Conservation (phyloP, 1,284 basidiomycete species). For the Naganishia cerealis region DNA sequence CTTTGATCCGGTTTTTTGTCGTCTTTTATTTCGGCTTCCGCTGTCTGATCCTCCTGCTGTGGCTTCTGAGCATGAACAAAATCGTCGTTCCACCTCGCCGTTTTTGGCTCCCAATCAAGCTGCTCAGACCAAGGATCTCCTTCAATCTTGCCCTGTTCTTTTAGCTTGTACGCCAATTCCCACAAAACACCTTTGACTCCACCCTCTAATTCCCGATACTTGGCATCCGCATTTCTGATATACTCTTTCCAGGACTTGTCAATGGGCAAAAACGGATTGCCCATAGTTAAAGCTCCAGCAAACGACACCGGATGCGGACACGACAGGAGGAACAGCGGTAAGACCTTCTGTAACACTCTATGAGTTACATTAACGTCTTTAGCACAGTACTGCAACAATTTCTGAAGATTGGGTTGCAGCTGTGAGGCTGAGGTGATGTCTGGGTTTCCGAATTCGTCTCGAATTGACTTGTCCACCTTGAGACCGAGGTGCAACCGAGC, state of each 20-base stretch:
- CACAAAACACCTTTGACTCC: slow-evolving; percentile 68
- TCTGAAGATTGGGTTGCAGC: slow-evolving; percentile 67
- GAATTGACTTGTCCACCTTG: slow-evolving; percentile 73
- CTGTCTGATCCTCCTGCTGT: not conserved
- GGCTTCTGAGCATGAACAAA: slow-evolving; percentile 16
- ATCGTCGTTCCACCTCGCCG: slow-evolving; percentile 59
- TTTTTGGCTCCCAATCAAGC: slow-evolving; percentile 92
- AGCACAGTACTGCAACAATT: slow-evolving; percentile 86
- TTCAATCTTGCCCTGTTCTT: slow-evolving; percentile 65
- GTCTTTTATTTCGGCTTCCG: not conserved
- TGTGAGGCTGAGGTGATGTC: slow-evolving; percentile 55
- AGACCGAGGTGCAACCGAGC: slow-evolving; percentile 85
- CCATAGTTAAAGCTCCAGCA: slow-evolving; percentile 87
- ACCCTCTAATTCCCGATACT: slow-evolving; percentile 73
- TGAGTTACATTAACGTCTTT: slow-evolving; percentile 83
- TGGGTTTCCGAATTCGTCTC: slow-evolving; percentile 68
- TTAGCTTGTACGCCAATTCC: slow-evolving; percentile 64
- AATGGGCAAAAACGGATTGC: slow-evolving; percentile 85
- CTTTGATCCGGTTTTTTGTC: not conserved
- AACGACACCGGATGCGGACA: slow-evolving; percentile 94
- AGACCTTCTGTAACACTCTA: slow-evolving; percentile 72
- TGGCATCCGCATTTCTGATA: slow-evolving; percentile 71
- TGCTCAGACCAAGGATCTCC: slow-evolving; percentile 84
- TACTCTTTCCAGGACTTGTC: slow-evolving; percentile 86
- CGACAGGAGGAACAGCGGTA: slow-evolving; percentile 78